Evolutionary conservation across 306 rosid genomes (phyloP).

Genomic region (Fragaria vesca): DNA sequence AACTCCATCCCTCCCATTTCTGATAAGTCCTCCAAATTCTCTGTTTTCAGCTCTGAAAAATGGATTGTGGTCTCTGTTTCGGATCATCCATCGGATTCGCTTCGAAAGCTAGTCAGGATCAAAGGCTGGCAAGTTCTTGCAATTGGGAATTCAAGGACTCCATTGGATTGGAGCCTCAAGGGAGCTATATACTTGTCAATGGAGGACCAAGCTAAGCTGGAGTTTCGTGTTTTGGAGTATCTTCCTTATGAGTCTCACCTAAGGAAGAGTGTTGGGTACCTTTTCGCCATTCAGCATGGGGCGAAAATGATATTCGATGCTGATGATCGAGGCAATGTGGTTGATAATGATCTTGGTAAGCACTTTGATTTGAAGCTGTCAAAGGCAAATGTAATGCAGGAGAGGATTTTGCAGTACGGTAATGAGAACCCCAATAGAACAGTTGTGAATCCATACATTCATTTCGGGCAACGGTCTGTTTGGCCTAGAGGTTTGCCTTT

Average conservation of each 20-base stretch:
- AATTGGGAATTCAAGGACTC: constrained; percentile 30
- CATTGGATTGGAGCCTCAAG: constrained; percentile 31
- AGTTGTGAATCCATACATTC: constrained; percentile 31
- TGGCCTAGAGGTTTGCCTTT: constrained; percentile 39
- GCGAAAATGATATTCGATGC: constrained; percentile 28
- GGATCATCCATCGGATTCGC: constrained; percentile 28
- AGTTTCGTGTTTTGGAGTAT: constrained; percentile 29
- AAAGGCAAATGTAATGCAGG: constrained; percentile 27
- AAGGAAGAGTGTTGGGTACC: constrained; percentile 31
- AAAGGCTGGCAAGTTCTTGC: constrained; percentile 31
- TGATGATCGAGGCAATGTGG: constrained; percentile 29
- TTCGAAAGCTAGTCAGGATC: constrained; percentile 19
- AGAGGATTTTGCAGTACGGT: constrained; percentile 29
- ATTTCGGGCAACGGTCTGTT: constrained; percentile 35
- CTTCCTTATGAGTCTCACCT: constrained; percentile 32
- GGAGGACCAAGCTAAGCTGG: constrained; percentile 26
- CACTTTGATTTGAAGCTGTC: constrained; percentile 28
- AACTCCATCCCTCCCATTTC: constrained; percentile 20
- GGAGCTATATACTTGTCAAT: constrained; percentile 28
- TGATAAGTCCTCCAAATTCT: constrained; percentile 21
- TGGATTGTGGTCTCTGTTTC: constrained; percentile 33
- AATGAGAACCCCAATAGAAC: constrained; percentile 19
- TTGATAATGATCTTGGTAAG: constrained; percentile 26
- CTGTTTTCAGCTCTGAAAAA: constrained; percentile 18
- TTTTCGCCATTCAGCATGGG: constrained; percentile 33